Evolutionary conservation across 805 yeast species (phyloP).

Genomic region (Yueomyces sinensis): DNA sequence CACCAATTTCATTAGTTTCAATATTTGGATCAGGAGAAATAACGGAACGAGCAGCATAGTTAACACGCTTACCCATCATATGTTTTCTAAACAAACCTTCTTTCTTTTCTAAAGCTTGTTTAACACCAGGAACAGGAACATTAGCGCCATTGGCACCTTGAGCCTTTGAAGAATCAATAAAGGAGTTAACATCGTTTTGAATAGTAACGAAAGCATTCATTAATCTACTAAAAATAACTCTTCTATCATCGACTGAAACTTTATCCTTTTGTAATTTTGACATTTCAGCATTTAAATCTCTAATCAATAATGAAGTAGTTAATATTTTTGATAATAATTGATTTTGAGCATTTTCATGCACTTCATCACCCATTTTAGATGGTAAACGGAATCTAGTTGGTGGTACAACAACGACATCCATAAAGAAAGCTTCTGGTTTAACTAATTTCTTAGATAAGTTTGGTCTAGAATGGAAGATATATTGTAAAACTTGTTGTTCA

Average conservation of each 20-base stretch:
- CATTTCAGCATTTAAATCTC: constrained; percentile 82
- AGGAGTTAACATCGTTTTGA: constrained; percentile 90
- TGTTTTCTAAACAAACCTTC: constrained; percentile 97
- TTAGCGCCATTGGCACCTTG: constrained; percentile 57
- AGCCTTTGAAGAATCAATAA: constrained; percentile 83
- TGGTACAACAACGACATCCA: constrained; percentile 82
- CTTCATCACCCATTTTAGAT: constrained; percentile 90
- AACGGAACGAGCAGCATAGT: constrained; percentile 97
- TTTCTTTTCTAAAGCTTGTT: constrained; percentile 95
- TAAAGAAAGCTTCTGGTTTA: constrained; percentile 75
- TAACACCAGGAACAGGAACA: constrained; percentile 81
- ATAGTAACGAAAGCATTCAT: constrained; percentile 93
- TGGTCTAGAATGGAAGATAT: constrained; percentile 77
- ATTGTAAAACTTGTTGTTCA: constrained; percentile 57
- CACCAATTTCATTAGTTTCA: constrained; percentile 96
- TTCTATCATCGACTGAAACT: constrained; percentile 56
- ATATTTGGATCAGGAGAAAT: constrained; percentile 97
- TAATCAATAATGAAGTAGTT: constrained; percentile 65
- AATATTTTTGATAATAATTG: constrained; percentile 72
- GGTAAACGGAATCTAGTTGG: constrained; percentile 95
- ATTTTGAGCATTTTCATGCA: constrained; percentile 89
- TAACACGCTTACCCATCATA: constrained; percentile 99
- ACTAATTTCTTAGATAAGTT: constrained; percentile 30
- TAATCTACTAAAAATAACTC: constrained; percentile 68
- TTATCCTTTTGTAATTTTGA: constrained; percentile 45